phyloP scores from a whole-genome alignment of 139 green algal species.

The Auxenochlorella pyrenoidosa region DNA sequence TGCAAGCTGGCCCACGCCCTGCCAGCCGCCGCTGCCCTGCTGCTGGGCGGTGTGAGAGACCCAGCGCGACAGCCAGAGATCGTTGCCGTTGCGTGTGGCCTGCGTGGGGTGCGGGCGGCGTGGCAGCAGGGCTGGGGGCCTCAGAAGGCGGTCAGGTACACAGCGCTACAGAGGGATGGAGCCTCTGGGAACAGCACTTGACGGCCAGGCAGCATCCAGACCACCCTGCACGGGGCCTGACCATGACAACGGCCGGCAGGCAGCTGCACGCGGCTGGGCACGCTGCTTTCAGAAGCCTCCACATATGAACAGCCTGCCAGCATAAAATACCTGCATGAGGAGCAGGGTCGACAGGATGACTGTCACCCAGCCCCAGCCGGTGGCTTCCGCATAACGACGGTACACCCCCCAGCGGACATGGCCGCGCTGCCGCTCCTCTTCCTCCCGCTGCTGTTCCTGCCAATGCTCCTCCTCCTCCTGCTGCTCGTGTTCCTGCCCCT shows the following conservation, averaged over 20 bases:
- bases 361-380: slow-evolving; percentile 49
- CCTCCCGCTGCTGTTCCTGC: no score
- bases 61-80: slow-evolving; percentile 84
- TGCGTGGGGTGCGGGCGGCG: slow-evolving; percentile 36
- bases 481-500: background rate
- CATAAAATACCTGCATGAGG: slow-evolving; percentile 85
- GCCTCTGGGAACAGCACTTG: no score
- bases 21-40: background rate
- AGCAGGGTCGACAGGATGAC: slow-evolving; percentile 65
- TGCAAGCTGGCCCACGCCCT: background rate
- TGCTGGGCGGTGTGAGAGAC: slow-evolving; percentile 40
- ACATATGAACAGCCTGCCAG: no score
- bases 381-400: slow-evolving; percentile 52
- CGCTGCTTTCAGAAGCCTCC: no score
- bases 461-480: no score
- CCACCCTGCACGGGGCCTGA: no score
- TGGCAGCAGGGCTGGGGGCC: no score
- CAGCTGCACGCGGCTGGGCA: no score
- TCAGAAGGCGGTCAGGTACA: no score
- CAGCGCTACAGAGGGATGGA: no score
- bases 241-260: no score
- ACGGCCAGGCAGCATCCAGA: no score
- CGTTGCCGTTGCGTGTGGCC: slow-evolving; percentile 73
- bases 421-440: slow-evolving; percentile 55
- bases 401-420: slow-evolving; percentile 70